Evolutionary conservation across 495 filamentous ascomycete species (phyloP), one percentile per base, ranked within the genome.

Genomic region (Penicillium cinerascens): DNA sequence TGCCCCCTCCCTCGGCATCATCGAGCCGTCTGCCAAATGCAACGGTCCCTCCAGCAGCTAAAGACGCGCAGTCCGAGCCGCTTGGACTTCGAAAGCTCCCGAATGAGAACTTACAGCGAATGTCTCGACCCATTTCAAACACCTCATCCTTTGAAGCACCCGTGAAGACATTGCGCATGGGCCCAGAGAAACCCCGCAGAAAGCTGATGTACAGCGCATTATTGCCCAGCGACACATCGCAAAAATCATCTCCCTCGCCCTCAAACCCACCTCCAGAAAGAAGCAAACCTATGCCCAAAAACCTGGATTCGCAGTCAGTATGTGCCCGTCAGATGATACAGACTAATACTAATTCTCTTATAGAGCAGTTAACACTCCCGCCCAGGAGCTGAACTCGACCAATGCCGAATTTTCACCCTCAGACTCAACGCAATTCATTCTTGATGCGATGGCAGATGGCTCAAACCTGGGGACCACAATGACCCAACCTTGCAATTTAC

Each of bases 161-260:
- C 0, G 47, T 53, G 9, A 65, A 67, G 16, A 50, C 62, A 9
- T 55, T 78, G 42, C 72, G 69, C 6, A 59, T 79, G 23, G 58
- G 55, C 6, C 60, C 44, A 6, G 58, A 61, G 22, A 74, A 69
- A 42, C 76, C 75, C 11, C 68, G 76, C 15, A 70, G 53, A n/a
- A 80, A 80, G 43, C 44, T 80, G 18, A 74, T 80, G 67, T 78
- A 78, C 47, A 64, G 64, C 44, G 75, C 74, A 47, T 54, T 79
- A 9, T 47, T 74, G 17, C 70, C 71, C 4, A 48, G 54, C 13
- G 51, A 57, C 17, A 27, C 49, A 36, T 51, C 61, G 26, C 53
- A 56, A 33, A 54, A 51, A 21, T 41, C 52, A 36, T 47, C 56
- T 7, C 15, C 49, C 9, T 47, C 6, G 15, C 23, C 54, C 6